Evolutionary conservation across 2,329 filamentous ascomycete species (phyloP).

Genomic region (Grosmannia penicillata): DNA sequence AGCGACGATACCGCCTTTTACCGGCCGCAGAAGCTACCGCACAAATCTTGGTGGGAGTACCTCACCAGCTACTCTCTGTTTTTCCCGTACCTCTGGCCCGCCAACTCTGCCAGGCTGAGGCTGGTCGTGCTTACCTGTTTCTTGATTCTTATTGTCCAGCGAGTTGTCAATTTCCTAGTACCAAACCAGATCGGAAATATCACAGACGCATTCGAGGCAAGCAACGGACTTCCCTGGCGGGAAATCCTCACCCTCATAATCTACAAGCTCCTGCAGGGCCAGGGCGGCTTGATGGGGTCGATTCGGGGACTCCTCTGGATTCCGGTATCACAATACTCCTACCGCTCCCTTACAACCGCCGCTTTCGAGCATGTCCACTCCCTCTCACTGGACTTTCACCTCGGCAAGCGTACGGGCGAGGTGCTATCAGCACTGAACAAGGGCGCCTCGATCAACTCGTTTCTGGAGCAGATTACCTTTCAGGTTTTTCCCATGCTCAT

Average conservation of each 20-base stretch:
- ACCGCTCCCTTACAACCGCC: constrained; percentile 82
- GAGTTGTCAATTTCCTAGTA: constrained; percentile 73
- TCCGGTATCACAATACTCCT: constrained; percentile 92
- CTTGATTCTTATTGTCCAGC: constrained; percentile 61
- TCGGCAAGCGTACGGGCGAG: constrained; percentile 92
- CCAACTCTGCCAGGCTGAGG: constrained; percentile 59
- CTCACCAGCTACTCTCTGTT: constrained; percentile 83
- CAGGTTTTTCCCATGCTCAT: constrained; percentile 90
- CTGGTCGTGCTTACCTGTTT: constrained; percentile 73
- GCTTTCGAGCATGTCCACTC: constrained; percentile 96
- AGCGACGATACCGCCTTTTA: constrained; percentile 71
- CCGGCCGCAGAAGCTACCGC: constrained; percentile 70
- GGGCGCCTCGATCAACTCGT: constrained; percentile 88
- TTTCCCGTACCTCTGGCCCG: constrained; percentile 94
- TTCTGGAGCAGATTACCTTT: constrained; percentile 92
- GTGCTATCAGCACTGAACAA: constrained; percentile 93
- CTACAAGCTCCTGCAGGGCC: constrained; percentile 72
- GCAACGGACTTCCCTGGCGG: constrained; percentile 47
- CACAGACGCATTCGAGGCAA: constrained; percentile 51
- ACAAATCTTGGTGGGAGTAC: constrained; percentile 93
- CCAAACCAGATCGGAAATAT: constrained; percentile 69
- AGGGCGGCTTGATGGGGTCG: constrained; percentile 74
- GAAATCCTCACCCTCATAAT: constrained; percentile 63
- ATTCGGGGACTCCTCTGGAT: constrained; percentile 81
- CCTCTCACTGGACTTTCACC: constrained; percentile 88